Conservation (phyloP, 495 filamentous ascomycete species). For the Hypoxylon crocopeplum region DNA sequence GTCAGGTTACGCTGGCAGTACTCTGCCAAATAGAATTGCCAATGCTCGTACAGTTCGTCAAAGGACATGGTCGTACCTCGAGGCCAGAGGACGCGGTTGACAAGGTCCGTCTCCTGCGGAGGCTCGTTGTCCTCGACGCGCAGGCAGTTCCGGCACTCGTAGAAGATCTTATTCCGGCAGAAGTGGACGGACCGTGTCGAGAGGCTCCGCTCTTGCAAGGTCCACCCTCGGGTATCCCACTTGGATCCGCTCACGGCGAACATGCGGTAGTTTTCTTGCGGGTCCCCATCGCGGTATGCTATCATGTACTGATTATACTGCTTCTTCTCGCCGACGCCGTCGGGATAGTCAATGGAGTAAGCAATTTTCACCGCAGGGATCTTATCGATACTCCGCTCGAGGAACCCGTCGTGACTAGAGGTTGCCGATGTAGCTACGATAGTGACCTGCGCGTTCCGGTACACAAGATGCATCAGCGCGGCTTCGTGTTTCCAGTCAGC, state of each 20-base stretch:
- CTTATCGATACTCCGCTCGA: background rate
- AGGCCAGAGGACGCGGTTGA: background rate
- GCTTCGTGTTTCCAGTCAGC: slow-evolving; percentile 23
- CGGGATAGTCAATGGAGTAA: too few relatives aligned
- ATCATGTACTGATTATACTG: too few relatives aligned
- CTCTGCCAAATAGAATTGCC: too few relatives aligned
- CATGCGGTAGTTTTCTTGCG: too few relatives aligned
- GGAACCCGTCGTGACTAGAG: slow-evolving; percentile 15
- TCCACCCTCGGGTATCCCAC: slow-evolving; percentile 19
- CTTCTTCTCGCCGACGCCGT: too few relatives aligned
- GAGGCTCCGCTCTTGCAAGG: slow-evolving; percentile 25
- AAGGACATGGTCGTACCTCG: background rate
- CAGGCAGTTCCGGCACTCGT: slow-evolving; percentile 15
- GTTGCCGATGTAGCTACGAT: slow-evolving; percentile 18
- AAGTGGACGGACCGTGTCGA: slow-evolving; percentile 21
- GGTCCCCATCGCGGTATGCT: too few relatives aligned
- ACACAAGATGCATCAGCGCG: slow-evolving; percentile 16
- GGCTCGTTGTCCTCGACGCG: background rate
- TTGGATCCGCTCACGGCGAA: too few relatives aligned
- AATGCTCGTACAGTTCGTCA: background rate
- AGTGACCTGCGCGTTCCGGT: slow-evolving; percentile 13
- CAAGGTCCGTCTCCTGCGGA: too few relatives aligned
- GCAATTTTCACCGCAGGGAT: slow-evolving; percentile 10
- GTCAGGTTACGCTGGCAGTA: background rate
- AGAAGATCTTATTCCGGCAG: slow-evolving; percentile 8